Base-by-base conservation (phyloP, 2,329 filamentous ascomycete genomes). In the Chalaropsis ovoidea region DNA sequence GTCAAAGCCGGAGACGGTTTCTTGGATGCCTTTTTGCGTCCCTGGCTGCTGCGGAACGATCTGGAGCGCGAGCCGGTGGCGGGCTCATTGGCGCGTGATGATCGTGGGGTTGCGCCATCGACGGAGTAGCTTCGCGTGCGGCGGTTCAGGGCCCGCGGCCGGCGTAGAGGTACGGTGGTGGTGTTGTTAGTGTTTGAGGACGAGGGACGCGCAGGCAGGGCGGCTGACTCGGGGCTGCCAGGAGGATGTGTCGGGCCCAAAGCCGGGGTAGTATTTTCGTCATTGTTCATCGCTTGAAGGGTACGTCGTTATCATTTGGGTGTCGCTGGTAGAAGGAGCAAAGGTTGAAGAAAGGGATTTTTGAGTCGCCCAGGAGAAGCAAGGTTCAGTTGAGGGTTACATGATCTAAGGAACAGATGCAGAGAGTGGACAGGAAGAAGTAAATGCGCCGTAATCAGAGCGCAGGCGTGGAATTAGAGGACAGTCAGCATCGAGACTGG, bases 1-100 rank as follows among this genome's bases (percentile, higher is more conserved):
- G 75, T 74, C 70, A 82, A 74, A 69, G 80, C 73, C 63, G 76
- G 74, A 64, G 76, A 73, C 64, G 73, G 73, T 67, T 73, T 75
- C 70, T 73, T 76, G 31, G 73, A 75, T 22, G 64, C 22, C 35
- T 54, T 52, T 27, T 47, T 45, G 67, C 73, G 73, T 52, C 73
- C 74, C 63, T 72, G 73, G 62, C 75, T 72, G 62, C 75, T 72
- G 63, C 73, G 73, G 19, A 62, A 62, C 17, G 42, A 43, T 31
- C 31, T 65, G 68, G 39, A 69, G 70, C 43, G 45, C 35, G 71
- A 71, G 49, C 70, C 71, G 45, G 65, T 66, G 7, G 19, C 67
- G 43, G 61, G 47, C 63, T 70, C 62, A 62, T 62, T 61, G 43
- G 49, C 41, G 35, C 54, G 65, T 22, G 62, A 54, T 61, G 64